Evolutionary conservation across 2,329 filamentous ascomycete genomes (phyloP), one percentile per base, ranked within the genome.

Genomic region (Sclerotinia minor): DNA sequence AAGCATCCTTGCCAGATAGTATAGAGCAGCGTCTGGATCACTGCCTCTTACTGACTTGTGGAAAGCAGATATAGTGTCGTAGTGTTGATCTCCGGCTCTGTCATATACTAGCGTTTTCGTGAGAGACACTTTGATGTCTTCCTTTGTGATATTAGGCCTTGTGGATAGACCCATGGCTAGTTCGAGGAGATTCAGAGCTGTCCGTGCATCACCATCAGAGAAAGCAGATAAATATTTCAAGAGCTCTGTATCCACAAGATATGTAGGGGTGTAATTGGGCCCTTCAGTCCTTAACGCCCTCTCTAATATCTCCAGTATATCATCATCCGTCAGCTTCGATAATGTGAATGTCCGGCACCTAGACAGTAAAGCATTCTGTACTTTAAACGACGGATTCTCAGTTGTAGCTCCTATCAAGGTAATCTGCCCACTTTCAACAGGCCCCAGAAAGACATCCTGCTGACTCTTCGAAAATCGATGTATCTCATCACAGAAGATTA

Each of bases 101-200:
- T 99, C 95, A 79, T 98, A 98, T 19, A 98, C 93, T 1, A 98
- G 83, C 0, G 94, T 98, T 77, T 94, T 94, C 2, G 94, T 98
- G 13, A 99, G 83, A 2, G 91, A 86, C 1, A 87, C 83, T 77
- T 97, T 97, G 76, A 99, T 87, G 68, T 88, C 86, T 7, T 90
- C 88, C 70, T 89, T 87, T 0, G 92, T 95, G 71, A 90, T 88
- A 13, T 83, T 82, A 0, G 85, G 82, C 8, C 85, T 84, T 44
- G 81, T 84, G 3, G 90, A 89, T 0, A 97, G 83, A 47, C 91
- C 92, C 74, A 98, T 87, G 21, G 94, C 92, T 0, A 98, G 85
- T 74, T 98, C 94, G 9, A 99, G 86, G 0, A 98, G 86, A 76
- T 98, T 98, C 53, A 99, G 85, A 0, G 92, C 94, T 0, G 93